These are phyloP conservation scores for Vigna nakashimae DNA, from an alignment of 306 rosid genomes.

Conservation along the genomic window DNA sequence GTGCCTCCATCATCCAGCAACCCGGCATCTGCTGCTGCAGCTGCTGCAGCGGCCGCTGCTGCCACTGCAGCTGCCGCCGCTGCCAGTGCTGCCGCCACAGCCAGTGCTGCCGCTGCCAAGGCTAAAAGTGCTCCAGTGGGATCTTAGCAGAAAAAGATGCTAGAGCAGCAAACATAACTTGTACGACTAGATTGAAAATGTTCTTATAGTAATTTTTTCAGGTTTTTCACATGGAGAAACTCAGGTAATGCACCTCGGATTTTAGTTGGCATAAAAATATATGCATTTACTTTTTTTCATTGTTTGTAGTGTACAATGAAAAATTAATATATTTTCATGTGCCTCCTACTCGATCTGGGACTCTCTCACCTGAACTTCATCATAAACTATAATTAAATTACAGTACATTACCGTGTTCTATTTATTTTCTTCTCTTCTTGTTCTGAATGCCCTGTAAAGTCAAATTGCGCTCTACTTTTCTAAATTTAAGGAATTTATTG, in stretches of 20 bases:
- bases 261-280: neutral
- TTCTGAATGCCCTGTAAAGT: neutral
- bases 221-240: conserved; percentile 43
- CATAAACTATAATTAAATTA: neutral
- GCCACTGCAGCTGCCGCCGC: conserved; percentile 45
- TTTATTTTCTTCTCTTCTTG: neutral
- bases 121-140: conserved; percentile 68
- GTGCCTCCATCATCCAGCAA: conserved; percentile 13
- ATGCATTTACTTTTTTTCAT: neutral
- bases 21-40: conserved; percentile 19
- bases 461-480: neutral
- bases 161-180: conserved; percentile 6
- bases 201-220: conserved; percentile 58
- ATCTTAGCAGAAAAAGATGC: conserved; percentile 51
- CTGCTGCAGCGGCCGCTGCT: conserved; percentile 54
- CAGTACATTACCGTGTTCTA: neutral
- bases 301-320: conserved; percentile 4
- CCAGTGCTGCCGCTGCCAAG: conserved; percentile 75
- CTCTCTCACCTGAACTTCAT: neutral
- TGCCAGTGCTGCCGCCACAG: conserved; percentile 42
- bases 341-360: neutral
- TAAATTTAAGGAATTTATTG: neutral
- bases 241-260: neutral
- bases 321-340: conserved; percentile 3
- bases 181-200: conserved; percentile 42